Conservation (phyloP, 2,329 filamentous ascomycete species). For the Byssoonygena ceratinophila region DNA sequence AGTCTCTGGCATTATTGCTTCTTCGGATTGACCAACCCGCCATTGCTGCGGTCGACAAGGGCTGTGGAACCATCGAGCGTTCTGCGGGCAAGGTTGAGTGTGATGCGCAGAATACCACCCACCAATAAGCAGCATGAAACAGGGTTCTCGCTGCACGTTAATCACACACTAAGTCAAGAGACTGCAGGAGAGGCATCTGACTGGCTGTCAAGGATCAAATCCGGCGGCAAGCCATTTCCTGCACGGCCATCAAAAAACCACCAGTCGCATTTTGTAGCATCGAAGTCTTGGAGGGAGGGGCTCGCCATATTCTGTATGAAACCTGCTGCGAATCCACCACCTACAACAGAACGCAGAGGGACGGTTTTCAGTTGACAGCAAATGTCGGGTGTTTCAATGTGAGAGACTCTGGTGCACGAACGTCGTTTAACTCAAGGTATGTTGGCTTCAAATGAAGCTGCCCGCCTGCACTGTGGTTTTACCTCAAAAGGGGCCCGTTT, state of each 20-base stretch:
- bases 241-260: not conserved
- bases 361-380: too few species aligned
- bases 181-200: constrained; percentile 4
- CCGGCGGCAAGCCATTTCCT: constrained; percentile 8
- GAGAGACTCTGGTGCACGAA: too few species aligned
- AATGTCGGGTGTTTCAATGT: too few species aligned
- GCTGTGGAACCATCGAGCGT: not conserved
- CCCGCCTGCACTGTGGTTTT: too few species aligned
- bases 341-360: too few species aligned
- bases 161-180: constrained; percentile 31
- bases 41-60: not conserved
- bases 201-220: constrained; percentile 1
- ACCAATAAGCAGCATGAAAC: constrained; percentile 2
- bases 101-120: constrained; percentile 6
- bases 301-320: not conserved
- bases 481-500: not conserved
- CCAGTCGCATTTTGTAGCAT: too few species aligned
- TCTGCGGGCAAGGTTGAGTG: constrained; percentile 5
- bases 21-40: constrained; percentile 1
- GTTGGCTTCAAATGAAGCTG: too few species aligned
- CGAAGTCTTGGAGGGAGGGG: too few species aligned
- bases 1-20: not conserved
- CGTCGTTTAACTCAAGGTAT: too few species aligned
- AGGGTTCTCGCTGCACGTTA: constrained; percentile 3
- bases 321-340: too few species aligned